These are phyloP conservation scores for Neopestalotiopsis clavispora DNA, from an alignment of 2,329 filamentous ascomycete genomes.

Conservation along the genomic window DNA sequence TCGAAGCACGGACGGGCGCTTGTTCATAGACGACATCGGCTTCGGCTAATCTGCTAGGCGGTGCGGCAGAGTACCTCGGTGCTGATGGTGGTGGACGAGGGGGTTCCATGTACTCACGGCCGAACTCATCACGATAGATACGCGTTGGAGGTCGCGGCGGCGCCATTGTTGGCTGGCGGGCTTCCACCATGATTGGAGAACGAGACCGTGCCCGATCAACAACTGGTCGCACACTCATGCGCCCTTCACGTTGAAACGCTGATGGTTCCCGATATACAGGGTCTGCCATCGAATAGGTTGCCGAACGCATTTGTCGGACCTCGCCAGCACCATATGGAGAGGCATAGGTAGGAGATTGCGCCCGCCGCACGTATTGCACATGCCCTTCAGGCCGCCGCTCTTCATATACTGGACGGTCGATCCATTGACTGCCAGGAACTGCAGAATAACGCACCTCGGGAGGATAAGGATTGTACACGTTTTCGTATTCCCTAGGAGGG, in stretches of 20 bases:
- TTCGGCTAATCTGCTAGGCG: slow-evolving; percentile 48
- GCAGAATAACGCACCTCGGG: slow-evolving; percentile 35
- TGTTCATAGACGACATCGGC: slow-evolving; percentile 71
- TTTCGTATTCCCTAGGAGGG: slow-evolving; percentile 38
- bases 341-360: slow-evolving; percentile 42
- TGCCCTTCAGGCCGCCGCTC: slow-evolving; percentile 36
- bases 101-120: slow-evolving; percentile 75
- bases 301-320: slow-evolving; percentile 43
- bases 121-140: slow-evolving; percentile 82
- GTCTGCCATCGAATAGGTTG: slow-evolving; percentile 48
- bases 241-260: slow-evolving; percentile 50
- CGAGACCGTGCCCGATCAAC: slow-evolving; percentile 53
- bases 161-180: slow-evolving; percentile 53
- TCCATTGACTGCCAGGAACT: slow-evolving; percentile 30
- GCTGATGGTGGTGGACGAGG: slow-evolving; percentile 50
- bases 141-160: slow-evolving; percentile 62
- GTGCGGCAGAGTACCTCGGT: slow-evolving; percentile 56
- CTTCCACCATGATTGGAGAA: slow-evolving; percentile 50
- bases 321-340: slow-evolving; percentile 43
- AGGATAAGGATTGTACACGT: slow-evolving; percentile 31
- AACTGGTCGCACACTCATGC: slow-evolving; percentile 55
- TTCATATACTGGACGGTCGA: slow-evolving; percentile 35
- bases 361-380: slow-evolving; percentile 41
- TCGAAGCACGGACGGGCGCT: slow-evolving; percentile 54
- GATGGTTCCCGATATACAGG: slow-evolving; percentile 46